A percentile compares a stretch with the other conserved stretches of the same genome.
Conservation (phyloP, 371 early-diverging fungal species). For the Mucor saturninus region DNA sequence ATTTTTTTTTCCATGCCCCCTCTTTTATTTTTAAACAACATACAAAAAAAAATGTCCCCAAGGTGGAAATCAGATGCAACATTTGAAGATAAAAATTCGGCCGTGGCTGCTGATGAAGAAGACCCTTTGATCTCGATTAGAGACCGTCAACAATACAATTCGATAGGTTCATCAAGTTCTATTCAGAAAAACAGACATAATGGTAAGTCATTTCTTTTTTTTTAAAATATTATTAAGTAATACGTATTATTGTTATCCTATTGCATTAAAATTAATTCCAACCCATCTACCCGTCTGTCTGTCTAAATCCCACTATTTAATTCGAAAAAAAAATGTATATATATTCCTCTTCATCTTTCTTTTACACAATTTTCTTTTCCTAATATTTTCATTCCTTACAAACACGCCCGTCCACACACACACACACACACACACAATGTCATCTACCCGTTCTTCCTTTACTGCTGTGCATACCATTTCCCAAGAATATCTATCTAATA, state of each 20-base stretch:
- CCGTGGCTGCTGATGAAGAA: slow-evolving; percentile 4
- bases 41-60: slow-evolving; percentile 7
- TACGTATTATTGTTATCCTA: slow-evolving; percentile 1
- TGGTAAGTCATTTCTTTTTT: slow-evolving; percentile 15
- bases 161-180: not conserved
- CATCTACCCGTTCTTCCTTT: slow-evolving; percentile 20
- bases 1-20: not conserved
- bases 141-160: slow-evolving; percentile 6
- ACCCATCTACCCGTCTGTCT: not conserved
- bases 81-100: slow-evolving; percentile 2
- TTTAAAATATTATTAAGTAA: not conserved
- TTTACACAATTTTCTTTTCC: not conserved
- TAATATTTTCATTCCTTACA: not conserved
- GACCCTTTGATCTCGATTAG: slow-evolving; percentile 18
- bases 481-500: not conserved
- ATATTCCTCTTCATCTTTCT: not conserved
- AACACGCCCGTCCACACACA: not conserved
- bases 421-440: slow-evolving; percentile 3
- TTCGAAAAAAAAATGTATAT: not conserved
- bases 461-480: slow-evolving; percentile 14
- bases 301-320: no score
- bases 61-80: slow-evolving; percentile 19
- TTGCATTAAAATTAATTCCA: not conserved
- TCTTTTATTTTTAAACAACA: not conserved
- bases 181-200: not conserved